Percentiles rank a stretch among this genome's conserved stretches.
Evolutionary conservation across 2,329 filamentous ascomycete species (phyloP).

Genomic region (Dactylellina drechsleri): DNA sequence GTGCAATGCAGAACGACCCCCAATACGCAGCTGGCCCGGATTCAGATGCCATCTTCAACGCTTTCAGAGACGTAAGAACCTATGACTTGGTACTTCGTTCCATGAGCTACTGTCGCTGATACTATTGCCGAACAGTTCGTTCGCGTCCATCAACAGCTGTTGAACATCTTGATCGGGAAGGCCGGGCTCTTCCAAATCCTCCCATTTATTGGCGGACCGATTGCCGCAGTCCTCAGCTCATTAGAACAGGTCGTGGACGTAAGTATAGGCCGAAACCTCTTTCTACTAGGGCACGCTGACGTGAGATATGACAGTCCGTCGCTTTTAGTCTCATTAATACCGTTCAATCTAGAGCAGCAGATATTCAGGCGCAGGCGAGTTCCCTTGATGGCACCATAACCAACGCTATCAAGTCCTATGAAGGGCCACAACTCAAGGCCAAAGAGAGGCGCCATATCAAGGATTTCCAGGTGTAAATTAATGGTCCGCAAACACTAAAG

Average conservation of each 20-base stretch:
- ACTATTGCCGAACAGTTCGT: conserved; percentile 58
- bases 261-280: too few relatives aligned
- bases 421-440: background rate
- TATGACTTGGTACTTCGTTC: background rate
- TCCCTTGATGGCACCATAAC: background rate
- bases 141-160: conserved; percentile 59
- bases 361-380: background rate
- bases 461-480: too few relatives aligned
- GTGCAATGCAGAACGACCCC: conserved; percentile 54
- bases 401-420: conserved; percentile 5
- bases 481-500: too few relatives aligned
- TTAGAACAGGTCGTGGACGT: conserved; percentile 59
- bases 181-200: conserved; percentile 59
- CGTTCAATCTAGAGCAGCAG: background rate
- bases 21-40: conserved; percentile 48
- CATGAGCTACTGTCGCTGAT: too few relatives aligned
- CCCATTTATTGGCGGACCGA: conserved; percentile 59
- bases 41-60: conserved; percentile 56
- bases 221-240: conserved; percentile 58
- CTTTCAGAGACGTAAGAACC: conserved; percentile 58
- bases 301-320: conserved; percentile 14
- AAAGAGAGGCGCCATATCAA: background rate
- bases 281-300: background rate
- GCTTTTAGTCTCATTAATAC: conserved; percentile 10
- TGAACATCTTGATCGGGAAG: conserved; percentile 62